Base-by-base conservation (phyloP, 2,329 filamentous ascomycete species). In the Monosporascus sp. region DNA sequence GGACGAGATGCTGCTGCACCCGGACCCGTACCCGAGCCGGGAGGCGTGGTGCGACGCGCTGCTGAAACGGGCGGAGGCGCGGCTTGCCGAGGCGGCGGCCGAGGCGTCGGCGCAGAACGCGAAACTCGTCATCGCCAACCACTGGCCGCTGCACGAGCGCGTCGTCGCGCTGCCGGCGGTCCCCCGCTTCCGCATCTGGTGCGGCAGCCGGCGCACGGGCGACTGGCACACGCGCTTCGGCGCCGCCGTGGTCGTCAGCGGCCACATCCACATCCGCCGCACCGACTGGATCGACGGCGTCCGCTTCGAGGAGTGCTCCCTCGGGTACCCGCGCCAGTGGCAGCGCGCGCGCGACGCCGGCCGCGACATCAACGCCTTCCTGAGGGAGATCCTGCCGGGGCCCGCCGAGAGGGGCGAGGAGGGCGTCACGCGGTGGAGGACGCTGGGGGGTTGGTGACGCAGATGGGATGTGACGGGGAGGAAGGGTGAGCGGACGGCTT, bases 301-400 rank as follows among this genome's bases (percentile, higher is more conserved):
- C 3, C 58, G 70, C 26, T 72, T 70, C 49, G 70, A 72, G 63
- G 70, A 72, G 62, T 65, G 63, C 52, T 70, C 67, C 31, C 51
- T 72, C 18, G 70, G 70, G 3, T 72, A 72, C 55, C 70, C 70
- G 26, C 62, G 62, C 47, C 70, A 72, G 59, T 72, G 70, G 70
- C 62, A 67, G 55, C 59, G 62, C 5, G 65, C 65, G 8, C 60
- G 61, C 35, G 58, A 61, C 2, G 53, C 54, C 3, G 68, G 68
- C 31, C 62, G 57, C 53, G 59, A 68, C 18, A 64, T 72, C 52
- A 68, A 72, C 43, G 59, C 63, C 14, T 57, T 72, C 38, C 50
- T 72, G 49, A 60, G 70, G n/a, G 68, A 71, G 66, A 68, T 72
- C 58, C 48, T 67, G 44, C 67, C 67, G 1, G 67, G 67, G 1